phyloP scores from a whole-genome alignment of 176 grass and related monocot genomes.

The Oryza coarctata region DNA sequence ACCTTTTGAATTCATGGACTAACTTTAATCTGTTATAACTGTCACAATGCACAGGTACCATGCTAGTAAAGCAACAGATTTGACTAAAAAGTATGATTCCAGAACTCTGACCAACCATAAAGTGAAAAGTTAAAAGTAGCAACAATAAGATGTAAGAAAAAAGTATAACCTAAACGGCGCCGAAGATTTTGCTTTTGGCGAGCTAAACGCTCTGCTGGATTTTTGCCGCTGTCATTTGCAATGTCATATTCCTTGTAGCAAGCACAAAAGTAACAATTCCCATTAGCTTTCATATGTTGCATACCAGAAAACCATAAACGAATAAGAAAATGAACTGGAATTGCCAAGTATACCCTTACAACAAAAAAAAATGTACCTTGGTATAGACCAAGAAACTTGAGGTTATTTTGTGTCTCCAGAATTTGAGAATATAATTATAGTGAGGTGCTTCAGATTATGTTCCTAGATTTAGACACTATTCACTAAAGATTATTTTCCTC shows the following conservation, averaged over 20 bases:
- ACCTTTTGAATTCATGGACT: not conserved
- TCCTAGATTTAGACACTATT: conserved; percentile 20
- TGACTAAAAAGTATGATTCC: not conserved
- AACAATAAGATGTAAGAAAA: conserved; percentile 15
- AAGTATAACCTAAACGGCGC: conserved; percentile 77
- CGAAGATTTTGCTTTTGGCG: conserved; percentile 96
- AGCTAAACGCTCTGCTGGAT: conserved; percentile 81
- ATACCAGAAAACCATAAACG: not conserved
- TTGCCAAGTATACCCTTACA: conserved; percentile 17
- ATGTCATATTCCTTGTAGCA: conserved; percentile 89
- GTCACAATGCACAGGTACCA: not conserved
- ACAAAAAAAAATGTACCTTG: conserved; percentile 14
- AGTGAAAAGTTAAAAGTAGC: not conserved
- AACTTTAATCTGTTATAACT: not conserved
- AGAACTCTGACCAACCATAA: conserved; percentile 15
- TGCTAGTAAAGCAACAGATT: not conserved
- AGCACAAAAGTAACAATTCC: conserved; percentile 21
- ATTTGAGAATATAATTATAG: conserved; percentile 20
- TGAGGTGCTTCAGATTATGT: not conserved
- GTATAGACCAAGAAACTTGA: conserved; percentile 34
- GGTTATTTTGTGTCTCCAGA: conserved; percentile 21
- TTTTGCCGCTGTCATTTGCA: conserved; percentile 78
- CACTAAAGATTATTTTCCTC: not conserved
- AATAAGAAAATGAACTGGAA: not conserved
- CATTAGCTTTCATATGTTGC: conserved; percentile 16